Base-by-base conservation (phyloP, 768 basidiomycete genomes). In the Dacryopinax primogenitus region DNA sequence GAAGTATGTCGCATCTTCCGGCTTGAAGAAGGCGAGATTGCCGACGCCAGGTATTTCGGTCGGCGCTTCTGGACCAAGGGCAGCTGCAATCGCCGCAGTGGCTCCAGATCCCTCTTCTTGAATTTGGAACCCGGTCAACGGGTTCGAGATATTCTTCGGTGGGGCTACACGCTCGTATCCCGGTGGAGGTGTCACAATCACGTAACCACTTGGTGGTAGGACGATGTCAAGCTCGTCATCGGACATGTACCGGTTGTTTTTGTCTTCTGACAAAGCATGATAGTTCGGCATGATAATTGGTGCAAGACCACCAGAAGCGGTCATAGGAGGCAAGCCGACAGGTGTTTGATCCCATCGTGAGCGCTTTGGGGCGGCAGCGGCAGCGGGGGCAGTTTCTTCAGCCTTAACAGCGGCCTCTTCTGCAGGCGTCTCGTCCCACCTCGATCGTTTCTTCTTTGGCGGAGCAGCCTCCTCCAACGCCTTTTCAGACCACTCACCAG, bases 1-100 rank as follows among this genome's bases (percentile, higher is more conserved):
- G 69, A 99, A 98, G 76, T 98, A 99, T 73, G 94, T 88, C 1
- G 94, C 92, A 70, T 99, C 96, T 77, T 99, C 96, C 0, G 91
- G 82, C 76, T 99, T 99, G 83, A 99, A 93, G 79, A 99, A 98
- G 3, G 94, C 92, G 51, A 99, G 82, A 69, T 87, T 92, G 33
- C 96, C 96, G 45, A 99, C 94, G 33, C 96, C 96, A 30, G 94
- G 93, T 68, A 99, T 98, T 73, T 99, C 95, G 1, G 95, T 97
- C 7, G 94, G 94, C 6, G 95, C 76, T 70, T 99, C 95, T 4
- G 90, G 89, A 23, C 89, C 90, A 61, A 95, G 86, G 58, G 94
- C 93, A 0, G 92, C 90, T 0, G 92, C 92, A 0, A 92, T 93
- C 0, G 91, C 90, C 0, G 84, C 80, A 6, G 92, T 88, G 23